A percentile compares a stretch with the other conserved stretches of the same genome.
phyloP scores from a whole-genome alignment of 1,284 basidiomycete genomes.

The Termitomyces sp. region DNA sequence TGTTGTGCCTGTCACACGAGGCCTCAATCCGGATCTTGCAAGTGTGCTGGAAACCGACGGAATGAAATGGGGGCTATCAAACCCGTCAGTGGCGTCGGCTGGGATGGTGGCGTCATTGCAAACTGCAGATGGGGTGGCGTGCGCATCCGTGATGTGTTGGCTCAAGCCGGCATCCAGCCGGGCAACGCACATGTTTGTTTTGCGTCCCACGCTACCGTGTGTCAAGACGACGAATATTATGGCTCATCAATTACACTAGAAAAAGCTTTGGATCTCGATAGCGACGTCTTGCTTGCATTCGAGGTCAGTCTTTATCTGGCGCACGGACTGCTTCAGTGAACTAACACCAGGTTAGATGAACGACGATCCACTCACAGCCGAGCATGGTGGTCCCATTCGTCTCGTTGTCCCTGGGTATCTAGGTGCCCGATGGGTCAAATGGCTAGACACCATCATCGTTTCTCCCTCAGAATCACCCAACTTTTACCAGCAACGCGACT shows the following conservation, averaged over 20 bases:
- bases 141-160: constrained; percentile 49
- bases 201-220: constrained; percentile 54
- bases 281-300: constrained; percentile 57
- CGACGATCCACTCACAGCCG: constrained; percentile 49
- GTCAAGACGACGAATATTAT: constrained; percentile 58
- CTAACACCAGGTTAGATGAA: constrained; percentile 51
- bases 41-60: constrained; percentile 68
- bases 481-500: constrained; percentile 66
- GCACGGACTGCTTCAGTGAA: not conserved
- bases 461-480: constrained; percentile 54
- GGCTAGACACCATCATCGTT: constrained; percentile 60
- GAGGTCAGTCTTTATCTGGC: constrained; percentile 37
- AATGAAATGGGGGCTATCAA: constrained; percentile 61
- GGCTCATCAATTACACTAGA: constrained; percentile 55
- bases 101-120: constrained; percentile 59
- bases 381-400: constrained; percentile 69
- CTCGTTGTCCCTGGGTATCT: constrained; percentile 66
- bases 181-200: constrained; percentile 51
- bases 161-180: constrained; percentile 34
- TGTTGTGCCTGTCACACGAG: not conserved
- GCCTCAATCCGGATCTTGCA: constrained; percentile 4
- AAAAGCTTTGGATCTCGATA: constrained; percentile 42
- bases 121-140: constrained; percentile 62
- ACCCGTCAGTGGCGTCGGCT: constrained; percentile 49
- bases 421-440: constrained; percentile 77